A percentile compares a stretch with the other conserved stretches of the same genome.
phyloP scores from a whole-genome alignment of 1,139 yeast genomes.

The Pneumocystis murina region DNA sequence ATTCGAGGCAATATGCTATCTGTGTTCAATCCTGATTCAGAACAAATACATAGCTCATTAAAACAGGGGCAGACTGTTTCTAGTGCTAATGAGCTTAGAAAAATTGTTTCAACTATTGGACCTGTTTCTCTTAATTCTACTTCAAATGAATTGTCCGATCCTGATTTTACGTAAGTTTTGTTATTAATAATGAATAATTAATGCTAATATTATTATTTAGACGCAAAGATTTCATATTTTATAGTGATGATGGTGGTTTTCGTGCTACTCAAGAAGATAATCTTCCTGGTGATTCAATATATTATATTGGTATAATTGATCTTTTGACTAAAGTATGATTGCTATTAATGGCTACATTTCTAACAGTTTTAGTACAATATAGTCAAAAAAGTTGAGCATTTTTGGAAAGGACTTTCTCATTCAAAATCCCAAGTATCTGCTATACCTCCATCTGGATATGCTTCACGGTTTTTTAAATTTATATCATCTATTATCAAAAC shows the following conservation, averaged over 20 bases:
- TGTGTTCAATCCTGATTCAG: conserved; percentile 26
- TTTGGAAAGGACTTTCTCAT: conserved; percentile 67
- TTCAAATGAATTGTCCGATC: conserved; percentile 5
- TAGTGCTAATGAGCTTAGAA: conserved; percentile 12
- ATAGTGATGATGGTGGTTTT: conserved; percentile 77
- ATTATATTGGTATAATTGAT: conserved; percentile 87
- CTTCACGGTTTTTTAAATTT: conserved; percentile 66
- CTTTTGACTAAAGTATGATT: conserved; percentile 51
- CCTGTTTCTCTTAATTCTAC: conserved; percentile 14
- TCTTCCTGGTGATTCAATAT: conserved; percentile 52
- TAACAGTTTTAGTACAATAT: conserved; percentile 36
- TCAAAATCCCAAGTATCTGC: conserved; percentile 59
- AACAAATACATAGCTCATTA: conserved; percentile 2
- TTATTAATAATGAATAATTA: not conserved
- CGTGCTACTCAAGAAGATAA: conserved; percentile 54
- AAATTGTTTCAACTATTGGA: conserved; percentile 12
- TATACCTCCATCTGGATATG: conserved; percentile 79
- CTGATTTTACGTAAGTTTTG: conserved; percentile 3
- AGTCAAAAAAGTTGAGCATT: conserved; percentile 67
- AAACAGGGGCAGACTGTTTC: conserved; percentile 6
- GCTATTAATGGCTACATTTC: not conserved
- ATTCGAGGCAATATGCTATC: conserved; percentile 26
- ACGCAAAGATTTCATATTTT: conserved; percentile 34
- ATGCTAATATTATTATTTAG: not conserved
- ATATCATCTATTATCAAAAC: conserved; percentile 26